Conservation (phyloP, 2,329 filamentous ascomycete species). For the Camillea tinctor region DNA sequence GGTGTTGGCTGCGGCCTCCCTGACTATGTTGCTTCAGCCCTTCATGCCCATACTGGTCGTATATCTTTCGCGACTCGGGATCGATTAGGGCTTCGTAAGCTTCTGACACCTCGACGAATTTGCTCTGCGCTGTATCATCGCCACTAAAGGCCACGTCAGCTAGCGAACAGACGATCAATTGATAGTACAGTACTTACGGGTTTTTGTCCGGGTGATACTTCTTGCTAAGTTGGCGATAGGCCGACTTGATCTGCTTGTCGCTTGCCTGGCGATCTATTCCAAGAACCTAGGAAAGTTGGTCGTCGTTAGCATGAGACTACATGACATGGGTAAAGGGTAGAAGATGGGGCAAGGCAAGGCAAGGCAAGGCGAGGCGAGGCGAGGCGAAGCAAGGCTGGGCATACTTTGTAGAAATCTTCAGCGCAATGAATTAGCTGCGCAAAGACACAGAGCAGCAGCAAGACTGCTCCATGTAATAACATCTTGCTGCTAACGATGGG, state of each 20-base stretch:
- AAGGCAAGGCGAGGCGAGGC: no score
- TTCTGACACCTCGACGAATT: slow-evolving; percentile 91
- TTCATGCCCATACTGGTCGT: slow-evolving; percentile 92
- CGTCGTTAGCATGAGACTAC: background rate
- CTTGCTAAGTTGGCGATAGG: slow-evolving; percentile 89
- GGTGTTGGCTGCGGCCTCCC: slow-evolving; percentile 58
- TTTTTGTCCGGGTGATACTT: slow-evolving; percentile 99
- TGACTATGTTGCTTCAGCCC: slow-evolving; percentile 82
- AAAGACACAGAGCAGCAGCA: slow-evolving; percentile 53
- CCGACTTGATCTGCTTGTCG: slow-evolving; percentile 88
- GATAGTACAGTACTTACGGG: slow-evolving; percentile 58
- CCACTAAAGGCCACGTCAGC: slow-evolving; percentile 49
- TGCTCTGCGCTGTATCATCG: slow-evolving; percentile 76
- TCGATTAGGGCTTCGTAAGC: slow-evolving; percentile 92
- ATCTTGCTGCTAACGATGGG: slow-evolving; percentile 37
- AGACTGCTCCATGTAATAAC: slow-evolving; percentile 49
- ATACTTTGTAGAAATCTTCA: slow-evolving; percentile 79
- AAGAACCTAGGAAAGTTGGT: slow-evolving; percentile 58
- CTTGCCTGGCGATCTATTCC: slow-evolving; percentile 76
- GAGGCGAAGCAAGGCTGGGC: no score
- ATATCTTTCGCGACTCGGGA: slow-evolving; percentile 77
- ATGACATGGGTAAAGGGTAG: background rate
- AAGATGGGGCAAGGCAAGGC: no score
- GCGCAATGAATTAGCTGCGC: slow-evolving; percentile 55
- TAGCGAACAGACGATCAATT: slow-evolving; percentile 4